Evolutionary conservation across 768 basidiomycete species (phyloP).

Genomic region (Lentinus brumalis): DNA sequence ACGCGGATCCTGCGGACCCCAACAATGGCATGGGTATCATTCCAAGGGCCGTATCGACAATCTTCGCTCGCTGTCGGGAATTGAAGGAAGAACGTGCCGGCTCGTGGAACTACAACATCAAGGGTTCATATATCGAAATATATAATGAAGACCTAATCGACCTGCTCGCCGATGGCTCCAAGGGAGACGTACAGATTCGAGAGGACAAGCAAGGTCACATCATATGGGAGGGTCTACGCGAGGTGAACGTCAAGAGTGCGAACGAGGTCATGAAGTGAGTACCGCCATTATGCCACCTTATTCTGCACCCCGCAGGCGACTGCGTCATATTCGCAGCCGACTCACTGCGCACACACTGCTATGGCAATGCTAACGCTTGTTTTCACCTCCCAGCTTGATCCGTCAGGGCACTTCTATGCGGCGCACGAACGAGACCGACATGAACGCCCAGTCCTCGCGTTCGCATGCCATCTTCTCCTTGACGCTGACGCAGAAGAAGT

Average conservation of each 20-base stretch:
- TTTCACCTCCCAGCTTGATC: constrained; percentile 61
- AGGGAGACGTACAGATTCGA: constrained; percentile 90
- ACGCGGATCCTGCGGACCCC: constrained; percentile 81
- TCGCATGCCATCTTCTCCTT: constrained; percentile 99
- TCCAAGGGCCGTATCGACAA: constrained; percentile 87
- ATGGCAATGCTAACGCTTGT: not conserved
- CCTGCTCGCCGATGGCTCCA: constrained; percentile 76
- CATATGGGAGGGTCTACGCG: constrained; percentile 94
- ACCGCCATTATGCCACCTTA: not conserved
- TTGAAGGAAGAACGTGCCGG: constrained; percentile 74
- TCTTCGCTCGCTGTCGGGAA: constrained; percentile 79
- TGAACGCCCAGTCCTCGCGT: constrained; percentile 98
- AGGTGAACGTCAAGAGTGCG: constrained; percentile 83
- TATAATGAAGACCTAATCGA: constrained; percentile 99
- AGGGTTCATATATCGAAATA: constrained; percentile 94
- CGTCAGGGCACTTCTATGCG: constrained; percentile 88
- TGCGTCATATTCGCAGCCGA: not conserved
- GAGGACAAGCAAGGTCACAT: constrained; percentile 98
- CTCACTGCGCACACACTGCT: not conserved
- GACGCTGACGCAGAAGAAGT: constrained; percentile 90
- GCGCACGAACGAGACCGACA: constrained; percentile 95
- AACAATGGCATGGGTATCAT: constrained; percentile 92
- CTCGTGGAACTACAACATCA: constrained; percentile 77
- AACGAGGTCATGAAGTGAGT: constrained; percentile 92
- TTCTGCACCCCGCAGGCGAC: not conserved